These are phyloP conservation scores for Forsythia suspensa DNA, from an alignment of 257 asterid species.

Conservation along the genomic window DNA sequence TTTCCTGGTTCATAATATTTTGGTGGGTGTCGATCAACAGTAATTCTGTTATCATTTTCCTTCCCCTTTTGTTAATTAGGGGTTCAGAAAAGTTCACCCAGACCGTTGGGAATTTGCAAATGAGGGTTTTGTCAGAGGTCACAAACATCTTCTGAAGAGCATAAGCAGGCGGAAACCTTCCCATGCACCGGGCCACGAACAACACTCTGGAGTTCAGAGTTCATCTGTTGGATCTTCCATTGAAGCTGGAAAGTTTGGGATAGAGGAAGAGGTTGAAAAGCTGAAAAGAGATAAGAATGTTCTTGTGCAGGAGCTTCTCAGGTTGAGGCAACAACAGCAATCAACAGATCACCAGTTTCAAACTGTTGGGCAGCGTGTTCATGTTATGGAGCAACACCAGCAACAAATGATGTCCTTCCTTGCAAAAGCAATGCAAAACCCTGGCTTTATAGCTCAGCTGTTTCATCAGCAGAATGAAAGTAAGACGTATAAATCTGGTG, in stretches of 20 bases:
- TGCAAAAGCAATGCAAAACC: conserved; percentile 90
- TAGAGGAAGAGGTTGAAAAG: conserved; percentile 90
- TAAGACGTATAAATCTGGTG: conserved; percentile 53
- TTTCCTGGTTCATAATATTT: background rate
- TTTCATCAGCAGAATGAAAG: conserved; percentile 81
- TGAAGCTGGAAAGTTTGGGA: conserved; percentile 88
- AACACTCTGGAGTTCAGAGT: conserved; percentile 54
- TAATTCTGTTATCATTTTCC: background rate
- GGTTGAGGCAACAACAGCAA: conserved; percentile 90
- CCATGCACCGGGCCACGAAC: conserved; percentile 69
- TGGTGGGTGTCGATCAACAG: background rate
- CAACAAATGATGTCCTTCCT: conserved; percentile 97
- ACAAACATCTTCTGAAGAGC: conserved; percentile 71
- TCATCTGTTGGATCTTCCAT: conserved; percentile 68
- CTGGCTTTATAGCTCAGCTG: conserved; percentile 83
- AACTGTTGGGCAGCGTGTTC: conserved; percentile 80
- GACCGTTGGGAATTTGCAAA: conserved; percentile 97
- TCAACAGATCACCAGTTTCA: conserved; percentile 80
- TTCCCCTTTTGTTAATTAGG: conserved; percentile 37
- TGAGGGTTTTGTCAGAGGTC: conserved; percentile 90
- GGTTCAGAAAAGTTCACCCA: conserved; percentile 85
- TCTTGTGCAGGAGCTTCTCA: conserved; percentile 87
- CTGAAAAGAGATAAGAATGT: conserved; percentile 90
- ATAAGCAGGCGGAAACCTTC: conserved; percentile 82
- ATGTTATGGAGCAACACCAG: conserved; percentile 97